Evolutionary conservation across 352 stramenopile species (phyloP).

Genomic region (Thraustotheca clavata): DNA sequence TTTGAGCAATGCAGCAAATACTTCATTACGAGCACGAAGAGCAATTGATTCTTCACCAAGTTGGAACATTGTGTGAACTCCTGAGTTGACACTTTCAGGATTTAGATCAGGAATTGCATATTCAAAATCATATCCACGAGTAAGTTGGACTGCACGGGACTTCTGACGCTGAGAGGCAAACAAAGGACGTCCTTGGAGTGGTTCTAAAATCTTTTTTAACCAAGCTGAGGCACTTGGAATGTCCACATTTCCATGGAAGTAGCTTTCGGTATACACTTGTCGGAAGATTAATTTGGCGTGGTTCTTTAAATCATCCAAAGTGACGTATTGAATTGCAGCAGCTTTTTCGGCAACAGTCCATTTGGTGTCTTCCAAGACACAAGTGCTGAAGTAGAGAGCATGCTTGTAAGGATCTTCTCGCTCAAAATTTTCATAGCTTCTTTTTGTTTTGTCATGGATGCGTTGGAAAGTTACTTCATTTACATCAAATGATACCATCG

Average conservation of each 20-base stretch:
- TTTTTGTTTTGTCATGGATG: conserved; percentile 75
- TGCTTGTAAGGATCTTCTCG: conserved; percentile 89
- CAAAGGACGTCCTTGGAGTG: conserved; percentile 31
- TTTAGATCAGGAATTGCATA: conserved; percentile 56
- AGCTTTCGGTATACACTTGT: conserved; percentile 56
- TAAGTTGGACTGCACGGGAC: conserved; percentile 50
- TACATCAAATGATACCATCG: conserved; percentile 52
- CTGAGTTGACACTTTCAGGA: conserved; percentile 63
- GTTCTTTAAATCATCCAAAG: conserved; percentile 36
- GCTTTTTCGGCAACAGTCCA: conserved; percentile 86
- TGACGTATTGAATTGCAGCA: conserved; percentile 49
- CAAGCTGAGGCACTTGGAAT: conserved; percentile 23
- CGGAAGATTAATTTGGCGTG: conserved; percentile 56
- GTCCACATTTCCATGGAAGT: conserved; percentile 67
- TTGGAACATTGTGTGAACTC: conserved; percentile 66
- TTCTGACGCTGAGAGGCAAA: conserved; percentile 39
- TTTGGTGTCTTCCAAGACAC: conserved; percentile 62
- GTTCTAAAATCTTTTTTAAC: conserved; percentile 39
- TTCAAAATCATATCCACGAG: conserved; percentile 37
- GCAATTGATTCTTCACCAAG: conserved; percentile 32
- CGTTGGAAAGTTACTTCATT: conserved; percentile 63
- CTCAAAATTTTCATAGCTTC: conserved; percentile 84
- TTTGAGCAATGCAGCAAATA: conserved; percentile 84
- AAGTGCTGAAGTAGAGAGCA: conserved; percentile 62
- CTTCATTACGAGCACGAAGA: conserved; percentile 42